phyloP scores from a whole-genome alignment of 2,329 filamentous ascomycete genomes.

The Furcasterigmium sp. region DNA sequence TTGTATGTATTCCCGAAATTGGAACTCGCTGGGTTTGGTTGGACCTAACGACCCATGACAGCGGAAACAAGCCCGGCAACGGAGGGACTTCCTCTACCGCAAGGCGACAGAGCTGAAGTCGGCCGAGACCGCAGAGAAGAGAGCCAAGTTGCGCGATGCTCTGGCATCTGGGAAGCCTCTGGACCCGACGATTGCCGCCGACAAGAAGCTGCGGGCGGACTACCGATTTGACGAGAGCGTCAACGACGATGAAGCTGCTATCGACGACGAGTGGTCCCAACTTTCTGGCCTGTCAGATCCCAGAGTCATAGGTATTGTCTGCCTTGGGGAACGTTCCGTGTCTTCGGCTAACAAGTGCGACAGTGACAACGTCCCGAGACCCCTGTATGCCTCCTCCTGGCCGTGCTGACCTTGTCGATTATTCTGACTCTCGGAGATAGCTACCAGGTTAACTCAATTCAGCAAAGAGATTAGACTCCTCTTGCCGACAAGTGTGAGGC shows the following conservation, averaged over 20 bases:
- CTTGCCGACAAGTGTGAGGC: conserved; percentile 72
- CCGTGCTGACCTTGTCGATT: too few relatives aligned
- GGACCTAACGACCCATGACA: conserved; percentile 13
- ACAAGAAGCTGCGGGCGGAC: conserved; percentile 77
- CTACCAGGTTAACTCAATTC: conserved; percentile 78
- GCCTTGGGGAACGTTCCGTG: not conserved
- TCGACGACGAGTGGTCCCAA: conserved; percentile 87
- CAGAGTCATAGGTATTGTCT: conserved; percentile 5
- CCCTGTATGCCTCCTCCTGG: too few relatives aligned
- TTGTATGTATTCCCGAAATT: not conserved
- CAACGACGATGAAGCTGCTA: conserved; percentile 58
- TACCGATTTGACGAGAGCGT: conserved; percentile 90
- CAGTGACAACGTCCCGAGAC: conserved; percentile 34
- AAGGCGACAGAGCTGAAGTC: conserved; percentile 82
- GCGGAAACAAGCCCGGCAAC: conserved; percentile 36
- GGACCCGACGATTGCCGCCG: conserved; percentile 76
- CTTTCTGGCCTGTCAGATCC: conserved; percentile 89
- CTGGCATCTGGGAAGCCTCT: conserved; percentile 85
- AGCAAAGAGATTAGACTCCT: conserved; percentile 84
- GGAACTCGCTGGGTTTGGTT: not conserved
- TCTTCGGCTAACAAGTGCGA: too few relatives aligned
- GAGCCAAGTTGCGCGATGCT: conserved; percentile 79
- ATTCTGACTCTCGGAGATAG: too few relatives aligned
- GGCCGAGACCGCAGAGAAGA: conserved; percentile 88
- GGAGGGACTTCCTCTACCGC: conserved; percentile 68